phyloP scores from a whole-genome alignment of 768 basidiomycete genomes.

The Lentinula lateritia region DNA sequence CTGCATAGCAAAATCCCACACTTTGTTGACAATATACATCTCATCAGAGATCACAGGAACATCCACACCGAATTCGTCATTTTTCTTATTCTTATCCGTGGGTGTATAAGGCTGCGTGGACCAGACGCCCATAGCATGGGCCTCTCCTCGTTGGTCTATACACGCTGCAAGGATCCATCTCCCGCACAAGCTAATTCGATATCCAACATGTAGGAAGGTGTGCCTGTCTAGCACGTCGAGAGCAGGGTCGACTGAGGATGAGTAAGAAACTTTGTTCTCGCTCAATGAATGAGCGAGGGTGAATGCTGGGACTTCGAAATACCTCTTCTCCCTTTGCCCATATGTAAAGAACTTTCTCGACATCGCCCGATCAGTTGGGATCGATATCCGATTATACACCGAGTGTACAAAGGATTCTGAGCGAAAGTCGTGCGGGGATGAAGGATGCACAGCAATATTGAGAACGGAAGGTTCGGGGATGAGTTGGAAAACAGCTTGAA shows the following conservation, averaged over 20 bases:
- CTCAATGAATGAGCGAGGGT: slow-evolving; percentile 48
- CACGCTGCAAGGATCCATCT: slow-evolving; percentile 77
- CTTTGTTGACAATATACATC: slow-evolving; percentile 45
- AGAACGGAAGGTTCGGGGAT: slow-evolving; percentile 61
- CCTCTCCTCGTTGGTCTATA: slow-evolving; percentile 76
- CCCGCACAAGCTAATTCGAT: slow-evolving; percentile 56
- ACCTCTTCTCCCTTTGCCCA: slow-evolving; percentile 33
- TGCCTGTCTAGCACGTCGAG: slow-evolving; percentile 52
- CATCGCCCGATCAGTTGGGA: slow-evolving; percentile 55
- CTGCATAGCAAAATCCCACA: slow-evolving; percentile 67
- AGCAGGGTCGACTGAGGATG: slow-evolving; percentile 28
- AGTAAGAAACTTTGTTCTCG: slow-evolving; percentile 29
- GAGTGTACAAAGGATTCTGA: slow-evolving; percentile 51
- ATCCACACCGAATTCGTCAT: slow-evolving; percentile 21
- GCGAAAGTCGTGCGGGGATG: slow-evolving; percentile 33
- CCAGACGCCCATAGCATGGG: slow-evolving; percentile 65
- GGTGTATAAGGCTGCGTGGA: slow-evolving; percentile 38
- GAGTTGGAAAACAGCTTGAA: slow-evolving; percentile 63
- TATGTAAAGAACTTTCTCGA: slow-evolving; percentile 43
- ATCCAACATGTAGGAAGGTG: slow-evolving; percentile 73
- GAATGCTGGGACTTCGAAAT: slow-evolving; percentile 63
- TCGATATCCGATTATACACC: slow-evolving; percentile 67
- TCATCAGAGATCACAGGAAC: slow-evolving; percentile 32
- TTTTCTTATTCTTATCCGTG: slow-evolving; percentile 17
- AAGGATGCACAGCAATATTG: slow-evolving; percentile 35